Evolutionary conservation across 148 eudicot species (phyloP).

Genomic region (Suaeda aralocaspica): DNA sequence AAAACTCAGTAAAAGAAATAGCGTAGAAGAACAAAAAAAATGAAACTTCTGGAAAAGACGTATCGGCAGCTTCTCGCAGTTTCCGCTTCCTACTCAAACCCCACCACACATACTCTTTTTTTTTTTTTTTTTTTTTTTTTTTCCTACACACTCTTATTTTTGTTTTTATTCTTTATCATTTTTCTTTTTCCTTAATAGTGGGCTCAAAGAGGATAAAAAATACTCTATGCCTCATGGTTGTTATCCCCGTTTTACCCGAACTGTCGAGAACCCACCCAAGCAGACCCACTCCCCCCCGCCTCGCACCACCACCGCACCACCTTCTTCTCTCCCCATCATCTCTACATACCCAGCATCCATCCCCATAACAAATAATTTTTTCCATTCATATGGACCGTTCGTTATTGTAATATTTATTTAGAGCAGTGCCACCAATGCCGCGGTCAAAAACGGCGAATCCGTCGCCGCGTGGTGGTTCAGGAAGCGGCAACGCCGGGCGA

Average conservation of each 20-base stretch:
- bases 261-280: slow-evolving; percentile 42
- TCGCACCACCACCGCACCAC: no score
- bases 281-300: no score
- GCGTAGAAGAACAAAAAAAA: neutral
- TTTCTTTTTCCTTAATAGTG: no score
- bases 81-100: slow-evolving; percentile 10
- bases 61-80: slow-evolving; percentile 24
- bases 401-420: neutral
- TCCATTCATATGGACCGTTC: no score
- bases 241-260: slow-evolving; percentile 24
- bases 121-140: no score
- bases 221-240: slow-evolving; percentile 14
- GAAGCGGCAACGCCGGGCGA: slow-evolving; percentile 23
- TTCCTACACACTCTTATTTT: neutral
- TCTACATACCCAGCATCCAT: neutral
- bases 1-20: no score
- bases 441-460: slow-evolving; percentile 47
- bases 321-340: neutral
- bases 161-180: no score
- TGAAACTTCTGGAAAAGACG: slow-evolving; percentile 31
- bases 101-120: neutral
- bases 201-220: neutral
- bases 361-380: no score
- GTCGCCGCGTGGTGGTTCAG: slow-evolving; percentile 13
- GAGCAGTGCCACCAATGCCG: slow-evolving; percentile 37